A percentile compares a stretch with the other conserved stretches of the same genome.
Evolutionary conservation across 805 yeast genomes (phyloP).

Genomic region (Allodekkera sacchari): DNA sequence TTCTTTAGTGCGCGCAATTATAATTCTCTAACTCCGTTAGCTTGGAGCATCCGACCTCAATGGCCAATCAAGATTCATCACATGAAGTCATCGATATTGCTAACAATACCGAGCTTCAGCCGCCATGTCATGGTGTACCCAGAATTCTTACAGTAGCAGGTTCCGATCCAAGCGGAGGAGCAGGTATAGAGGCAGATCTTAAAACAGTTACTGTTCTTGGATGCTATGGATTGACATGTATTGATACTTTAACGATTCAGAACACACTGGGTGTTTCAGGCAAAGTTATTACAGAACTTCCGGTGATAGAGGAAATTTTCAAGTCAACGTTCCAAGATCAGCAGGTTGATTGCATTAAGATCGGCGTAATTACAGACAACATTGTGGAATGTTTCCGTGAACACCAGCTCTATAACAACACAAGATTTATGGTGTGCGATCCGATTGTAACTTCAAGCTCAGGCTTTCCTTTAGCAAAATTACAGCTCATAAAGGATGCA

Average conservation of each 20-base stretch:
- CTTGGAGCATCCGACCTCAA: too few species aligned
- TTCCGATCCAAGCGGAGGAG: slow-evolving; percentile 85
- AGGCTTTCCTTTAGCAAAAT: slow-evolving; percentile 50
- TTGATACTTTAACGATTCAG: slow-evolving; percentile 77
- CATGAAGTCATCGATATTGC: too few species aligned
- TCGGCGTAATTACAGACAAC: slow-evolving; percentile 63
- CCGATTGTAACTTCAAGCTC: slow-evolving; percentile 83
- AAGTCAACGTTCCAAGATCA: slow-evolving; percentile 18
- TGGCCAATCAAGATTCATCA: too few species aligned
- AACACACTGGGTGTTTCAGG: slow-evolving; percentile 38
- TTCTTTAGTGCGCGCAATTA: too few species aligned
- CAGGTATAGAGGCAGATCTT: slow-evolving; percentile 87
- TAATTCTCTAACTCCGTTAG: too few species aligned
- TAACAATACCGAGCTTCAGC: too few species aligned
- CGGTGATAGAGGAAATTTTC: slow-evolving; percentile 2
- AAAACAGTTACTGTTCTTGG: slow-evolving; percentile 72
- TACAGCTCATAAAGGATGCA: slow-evolving; percentile 18
- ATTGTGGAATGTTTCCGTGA: slow-evolving; percentile 41
- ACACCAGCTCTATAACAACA: slow-evolving; percentile 22
- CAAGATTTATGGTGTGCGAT: slow-evolving; percentile 45
- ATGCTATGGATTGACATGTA: slow-evolving; percentile 74
- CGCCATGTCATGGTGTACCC: slow-evolving; percentile 18
- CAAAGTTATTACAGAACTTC: background rate
- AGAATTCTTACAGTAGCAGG: slow-evolving; percentile 55
- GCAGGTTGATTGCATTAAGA: slow-evolving; percentile 58